Percentiles rank a stretch among this genome's conserved stretches.
phyloP scores from a whole-genome alignment of 2,329 filamentous ascomycete species.

The Aspergillus puulaauensis region DNA sequence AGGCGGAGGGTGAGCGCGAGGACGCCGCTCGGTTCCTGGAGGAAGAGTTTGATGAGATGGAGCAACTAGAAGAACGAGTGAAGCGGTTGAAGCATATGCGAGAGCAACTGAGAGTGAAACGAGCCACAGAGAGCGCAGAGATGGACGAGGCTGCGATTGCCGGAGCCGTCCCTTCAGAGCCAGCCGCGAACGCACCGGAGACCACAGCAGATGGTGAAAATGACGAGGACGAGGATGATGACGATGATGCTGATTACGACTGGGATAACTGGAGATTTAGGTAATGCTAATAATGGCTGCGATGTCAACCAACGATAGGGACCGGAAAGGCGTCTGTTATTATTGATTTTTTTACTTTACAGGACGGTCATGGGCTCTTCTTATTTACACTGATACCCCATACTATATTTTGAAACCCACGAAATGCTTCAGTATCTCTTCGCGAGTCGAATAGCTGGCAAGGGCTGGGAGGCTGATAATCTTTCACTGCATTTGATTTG shows the following conservation, averaged over 20 bases:
- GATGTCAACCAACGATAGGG: slow-evolving; percentile 17
- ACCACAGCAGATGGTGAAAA: slow-evolving; percentile 47
- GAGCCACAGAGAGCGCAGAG: slow-evolving; percentile 25
- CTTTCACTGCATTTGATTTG: not conserved
- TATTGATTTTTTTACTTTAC: slow-evolving; percentile 11
- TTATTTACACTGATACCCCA: slow-evolving; percentile 39
- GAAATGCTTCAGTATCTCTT: slow-evolving; percentile 16
- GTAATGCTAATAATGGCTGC: slow-evolving; percentile 18
- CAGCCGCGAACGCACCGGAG: slow-evolving; percentile 35
- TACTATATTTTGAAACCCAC: slow-evolving; percentile 20
- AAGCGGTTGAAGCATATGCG: slow-evolving; percentile 67
- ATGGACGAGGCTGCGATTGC: slow-evolving; percentile 27
- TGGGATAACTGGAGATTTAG: slow-evolving; percentile 48
- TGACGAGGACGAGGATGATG: slow-evolving; percentile 26
- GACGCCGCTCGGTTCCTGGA: slow-evolving; percentile 72
- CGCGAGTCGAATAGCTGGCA: slow-evolving; percentile 11
- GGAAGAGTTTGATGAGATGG: slow-evolving; percentile 81
- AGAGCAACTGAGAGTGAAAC: slow-evolving; percentile 60
- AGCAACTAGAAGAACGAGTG: slow-evolving; percentile 71
- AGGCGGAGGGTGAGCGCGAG: slow-evolving; percentile 68
- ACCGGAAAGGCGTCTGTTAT: slow-evolving; percentile 20
- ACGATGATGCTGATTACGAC: slow-evolving; percentile 54
- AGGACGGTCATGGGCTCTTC: slow-evolving; percentile 25
- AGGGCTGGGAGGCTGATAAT: not conserved
- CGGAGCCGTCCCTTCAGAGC: slow-evolving; percentile 21